Evolutionary conservation across 2,329 filamentous ascomycete species (phyloP).

Genomic region (Cladobotryum mycophilum): DNA sequence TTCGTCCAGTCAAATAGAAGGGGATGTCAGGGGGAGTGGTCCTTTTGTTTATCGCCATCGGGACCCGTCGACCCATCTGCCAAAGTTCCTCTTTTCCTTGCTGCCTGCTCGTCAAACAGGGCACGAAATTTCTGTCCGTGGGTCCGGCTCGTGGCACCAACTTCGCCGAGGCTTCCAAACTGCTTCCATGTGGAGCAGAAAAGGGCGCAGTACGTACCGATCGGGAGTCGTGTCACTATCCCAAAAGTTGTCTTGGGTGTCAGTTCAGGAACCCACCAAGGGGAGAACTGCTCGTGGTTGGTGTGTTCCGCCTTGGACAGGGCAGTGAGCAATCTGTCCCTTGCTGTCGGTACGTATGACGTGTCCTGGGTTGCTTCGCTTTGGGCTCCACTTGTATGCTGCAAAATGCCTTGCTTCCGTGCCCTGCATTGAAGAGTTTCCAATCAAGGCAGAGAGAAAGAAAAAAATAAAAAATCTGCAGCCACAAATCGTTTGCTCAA

Average conservation of each 20-base stretch:
- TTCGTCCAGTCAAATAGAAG: constrained; percentile 3
- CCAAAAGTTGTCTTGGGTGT: background rate
- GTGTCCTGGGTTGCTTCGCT: background rate
- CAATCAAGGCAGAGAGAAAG: background rate
- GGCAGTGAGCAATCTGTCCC: background rate
- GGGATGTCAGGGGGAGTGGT: background rate
- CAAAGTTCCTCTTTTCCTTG: too few relatives aligned
- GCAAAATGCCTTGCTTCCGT: background rate
- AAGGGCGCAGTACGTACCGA: constrained; percentile 1
- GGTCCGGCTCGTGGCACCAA: constrained; percentile 5
- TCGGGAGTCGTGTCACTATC: constrained; percentile 4
- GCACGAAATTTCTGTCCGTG: background rate
- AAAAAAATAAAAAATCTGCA: background rate
- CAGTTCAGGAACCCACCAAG: constrained; percentile 1
- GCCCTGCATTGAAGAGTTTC: background rate
- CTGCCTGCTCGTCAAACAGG: background rate
- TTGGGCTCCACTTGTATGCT: background rate
- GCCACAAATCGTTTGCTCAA: background rate
- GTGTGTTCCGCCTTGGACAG: background rate
- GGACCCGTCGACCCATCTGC: background rate
- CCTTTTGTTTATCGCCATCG: background rate
- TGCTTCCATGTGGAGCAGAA: constrained; percentile 11
- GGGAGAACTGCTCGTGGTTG: background rate
- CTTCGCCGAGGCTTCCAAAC: constrained; percentile 9
- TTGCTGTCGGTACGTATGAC: background rate